phyloP scores from a whole-genome alignment of 441 rosid species.

The Theobroma grandiflorum region DNA sequence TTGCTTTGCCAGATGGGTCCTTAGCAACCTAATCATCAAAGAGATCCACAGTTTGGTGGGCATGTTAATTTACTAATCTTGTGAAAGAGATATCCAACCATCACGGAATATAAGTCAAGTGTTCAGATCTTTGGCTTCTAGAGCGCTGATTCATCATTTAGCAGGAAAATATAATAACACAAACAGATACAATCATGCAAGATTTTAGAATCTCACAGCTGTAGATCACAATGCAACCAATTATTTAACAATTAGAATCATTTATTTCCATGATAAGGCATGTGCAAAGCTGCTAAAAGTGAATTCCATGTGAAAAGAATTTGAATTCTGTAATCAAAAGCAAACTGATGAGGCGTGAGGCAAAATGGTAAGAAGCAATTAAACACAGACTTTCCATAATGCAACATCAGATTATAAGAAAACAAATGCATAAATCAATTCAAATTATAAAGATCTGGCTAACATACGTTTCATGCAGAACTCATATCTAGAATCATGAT shows the following conservation, averaged over 20 bases:
- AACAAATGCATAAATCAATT: neutral
- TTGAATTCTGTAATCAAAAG: neutral
- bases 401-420: neutral
- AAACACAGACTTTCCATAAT: neutral
- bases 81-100: neutral
- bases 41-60: slow-evolving; percentile 11
- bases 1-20: slow-evolving; percentile 83
- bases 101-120: neutral
- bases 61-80: neutral
- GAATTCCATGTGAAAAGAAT: slow-evolving; percentile 13
- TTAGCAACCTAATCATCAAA: slow-evolving; percentile 61
- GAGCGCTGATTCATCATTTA: slow-evolving; percentile 7
- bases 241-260: neutral
- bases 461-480: neutral
- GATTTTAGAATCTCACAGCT: slow-evolving; percentile 27
- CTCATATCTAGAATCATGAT: neutral
- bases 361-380: neutral
- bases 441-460: neutral
- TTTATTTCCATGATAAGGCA: neutral
- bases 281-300: neutral
- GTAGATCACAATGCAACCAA: slow-evolving; percentile 24
- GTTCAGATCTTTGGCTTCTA: slow-evolving; percentile 2
- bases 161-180: neutral
- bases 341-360: neutral
- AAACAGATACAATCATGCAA: neutral